These are phyloP conservation scores for Candida incommunis DNA, from an alignment of 805 yeast genomes.

Conservation along the genomic window DNA sequence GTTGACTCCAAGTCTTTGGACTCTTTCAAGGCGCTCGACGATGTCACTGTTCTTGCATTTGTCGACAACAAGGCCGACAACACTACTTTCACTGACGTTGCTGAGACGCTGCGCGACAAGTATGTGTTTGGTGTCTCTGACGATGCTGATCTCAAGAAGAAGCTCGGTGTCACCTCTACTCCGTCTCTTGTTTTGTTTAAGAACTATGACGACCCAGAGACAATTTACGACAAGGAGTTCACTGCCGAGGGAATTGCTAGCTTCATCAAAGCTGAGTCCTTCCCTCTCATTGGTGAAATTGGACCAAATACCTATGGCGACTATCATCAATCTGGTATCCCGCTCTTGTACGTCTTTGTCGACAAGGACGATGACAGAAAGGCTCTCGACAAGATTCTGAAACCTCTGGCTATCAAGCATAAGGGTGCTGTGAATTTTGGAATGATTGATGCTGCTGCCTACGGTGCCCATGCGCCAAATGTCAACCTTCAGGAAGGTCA, in stretches of 20 bases:
- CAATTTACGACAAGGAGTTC: slow-evolving; percentile 18
- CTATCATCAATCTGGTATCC: slow-evolving; percentile 59
- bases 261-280: slow-evolving; percentile 46
- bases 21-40: slow-evolving; percentile 29
- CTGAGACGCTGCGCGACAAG: slow-evolving; percentile 49
- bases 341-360: slow-evolving; percentile 84
- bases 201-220: slow-evolving; percentile 18
- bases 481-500: slow-evolving; percentile 62
- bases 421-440: slow-evolving; percentile 79
- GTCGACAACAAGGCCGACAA: slow-evolving; percentile 32
- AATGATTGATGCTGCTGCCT: slow-evolving; percentile 68
- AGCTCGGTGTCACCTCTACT: slow-evolving; percentile 24
- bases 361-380: slow-evolving; percentile 51
- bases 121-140: slow-evolving; percentile 40
- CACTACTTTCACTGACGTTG: slow-evolving; percentile 46
- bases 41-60: slow-evolving; percentile 34
- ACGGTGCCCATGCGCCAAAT: slow-evolving; percentile 75
- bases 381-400: slow-evolving; percentile 36
- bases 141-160: slow-evolving; percentile 27
- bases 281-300: slow-evolving; percentile 81
- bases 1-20: slow-evolving; percentile 36
- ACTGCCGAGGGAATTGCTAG: slow-evolving; percentile 26
- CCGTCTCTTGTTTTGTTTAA: slow-evolving; percentile 36
- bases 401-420: slow-evolving; percentile 53
- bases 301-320: slow-evolving; percentile 62